These are phyloP conservation scores for Fomitopsis schrenkii DNA, from an alignment of 1,284 basidiomycete genomes.

Conservation along the genomic window DNA sequence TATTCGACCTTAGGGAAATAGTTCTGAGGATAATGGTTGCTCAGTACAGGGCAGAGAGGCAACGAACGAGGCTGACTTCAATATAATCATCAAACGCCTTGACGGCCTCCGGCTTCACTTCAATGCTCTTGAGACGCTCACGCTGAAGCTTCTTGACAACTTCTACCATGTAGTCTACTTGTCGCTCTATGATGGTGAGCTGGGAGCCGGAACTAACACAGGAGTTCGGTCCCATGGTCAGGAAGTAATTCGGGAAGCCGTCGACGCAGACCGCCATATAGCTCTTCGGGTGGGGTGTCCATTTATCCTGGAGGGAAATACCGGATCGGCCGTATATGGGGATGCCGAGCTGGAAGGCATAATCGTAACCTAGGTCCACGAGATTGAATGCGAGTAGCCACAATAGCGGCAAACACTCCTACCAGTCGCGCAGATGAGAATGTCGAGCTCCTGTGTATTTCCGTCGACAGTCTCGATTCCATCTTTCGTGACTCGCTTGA, in stretches of 20 bases:
- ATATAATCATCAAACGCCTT: conserved; percentile 56
- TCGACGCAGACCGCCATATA: conserved; percentile 54
- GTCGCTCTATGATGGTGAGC: conserved; percentile 47
- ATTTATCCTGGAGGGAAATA: conserved; percentile 42
- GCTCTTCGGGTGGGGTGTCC: conserved; percentile 47
- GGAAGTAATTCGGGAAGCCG: conserved; percentile 62
- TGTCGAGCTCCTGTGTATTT: conserved; percentile 46
- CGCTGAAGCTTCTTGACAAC: conserved; percentile 55
- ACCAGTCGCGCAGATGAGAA: conserved; percentile 37
- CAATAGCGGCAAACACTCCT: neutral
- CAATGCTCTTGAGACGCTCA: conserved; percentile 56
- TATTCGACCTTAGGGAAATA: conserved; percentile 38
- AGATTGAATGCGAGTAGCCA: neutral
- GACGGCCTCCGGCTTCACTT: conserved; percentile 52
- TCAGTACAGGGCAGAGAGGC: neutral
- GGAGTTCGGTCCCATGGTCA: conserved; percentile 52
- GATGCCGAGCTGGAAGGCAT: conserved; percentile 45
- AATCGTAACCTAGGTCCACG: conserved; percentile 39
- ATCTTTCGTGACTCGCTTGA: conserved; percentile 45
- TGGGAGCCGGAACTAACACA: conserved; percentile 52
- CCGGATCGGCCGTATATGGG: conserved; percentile 50
- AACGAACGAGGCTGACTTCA: conserved; percentile 25
- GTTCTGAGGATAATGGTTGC: conserved; percentile 12
- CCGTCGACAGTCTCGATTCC: conserved; percentile 58
- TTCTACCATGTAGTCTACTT: conserved; percentile 50